phyloP scores from a whole-genome alignment of 106 monocot species.

The Dendrobium chrysotoxum region DNA sequence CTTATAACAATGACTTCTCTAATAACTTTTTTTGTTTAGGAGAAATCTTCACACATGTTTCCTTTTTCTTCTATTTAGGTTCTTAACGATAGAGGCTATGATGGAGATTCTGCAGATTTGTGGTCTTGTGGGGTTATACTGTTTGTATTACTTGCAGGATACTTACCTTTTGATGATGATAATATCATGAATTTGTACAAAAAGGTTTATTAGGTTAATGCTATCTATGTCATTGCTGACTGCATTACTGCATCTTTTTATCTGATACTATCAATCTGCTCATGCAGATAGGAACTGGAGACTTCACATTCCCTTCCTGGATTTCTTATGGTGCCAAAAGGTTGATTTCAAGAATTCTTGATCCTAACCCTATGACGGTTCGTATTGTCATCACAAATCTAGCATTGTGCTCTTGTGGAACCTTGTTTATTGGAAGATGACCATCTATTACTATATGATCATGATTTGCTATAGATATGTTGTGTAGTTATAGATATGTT shows the following conservation, averaged over 20 bases:
- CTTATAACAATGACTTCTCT: background rate
- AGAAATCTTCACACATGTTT: background rate
- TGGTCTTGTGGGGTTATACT: constrained; percentile 96
- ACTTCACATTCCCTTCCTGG: constrained; percentile 75
- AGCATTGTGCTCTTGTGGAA: background rate
- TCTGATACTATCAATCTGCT: background rate
- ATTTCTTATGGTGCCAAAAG: constrained; percentile 69
- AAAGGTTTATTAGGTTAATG: constrained; percentile 33
- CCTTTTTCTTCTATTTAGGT: constrained; percentile 25
- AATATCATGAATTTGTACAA: constrained; percentile 75
- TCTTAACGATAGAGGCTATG: constrained; percentile 73
- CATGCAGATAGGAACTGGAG: constrained; percentile 66
- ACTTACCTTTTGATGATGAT: constrained; percentile 92
- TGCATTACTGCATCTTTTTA: background rate
- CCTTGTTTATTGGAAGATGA: background rate
- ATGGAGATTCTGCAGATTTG: constrained; percentile 79
- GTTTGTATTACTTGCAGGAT: constrained; percentile 88
- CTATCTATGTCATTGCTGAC: background rate
- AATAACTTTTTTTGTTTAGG: background rate
- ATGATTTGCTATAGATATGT: background rate
- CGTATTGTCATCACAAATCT: constrained; percentile 2
- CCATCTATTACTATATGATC: background rate
- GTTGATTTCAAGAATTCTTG: constrained; percentile 63
- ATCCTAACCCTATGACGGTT: constrained; percentile 86
- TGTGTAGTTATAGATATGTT: background rate